phyloP scores from a whole-genome alignment of 306 rosid species.

The Oxytropis ochrocephala region DNA sequence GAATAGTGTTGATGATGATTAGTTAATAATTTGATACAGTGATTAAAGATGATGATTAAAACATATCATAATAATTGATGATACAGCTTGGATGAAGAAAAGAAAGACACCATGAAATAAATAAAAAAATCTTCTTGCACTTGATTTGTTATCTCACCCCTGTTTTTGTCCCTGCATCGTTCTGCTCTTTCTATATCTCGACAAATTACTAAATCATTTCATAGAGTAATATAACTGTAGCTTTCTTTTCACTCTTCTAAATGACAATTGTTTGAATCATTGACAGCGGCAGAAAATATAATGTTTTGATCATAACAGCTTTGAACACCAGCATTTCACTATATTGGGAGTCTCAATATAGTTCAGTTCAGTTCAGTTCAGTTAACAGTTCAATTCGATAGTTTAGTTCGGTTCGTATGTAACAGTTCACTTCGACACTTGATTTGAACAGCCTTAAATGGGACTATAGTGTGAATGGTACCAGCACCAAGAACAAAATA shows the following conservation, averaged over 20 bases:
- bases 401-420: too few species aligned
- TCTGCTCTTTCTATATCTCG: background rate
- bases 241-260: constrained; percentile 3
- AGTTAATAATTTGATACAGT: background rate
- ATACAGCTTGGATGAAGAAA: background rate
- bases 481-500: background rate
- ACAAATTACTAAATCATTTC: background rate
- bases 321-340: too few species aligned
- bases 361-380: too few species aligned
- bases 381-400: too few species aligned
- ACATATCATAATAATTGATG: background rate
- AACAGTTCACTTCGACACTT: too few species aligned
- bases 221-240: background rate
- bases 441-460: too few species aligned
- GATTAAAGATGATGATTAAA: background rate
- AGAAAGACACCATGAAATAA: background rate
- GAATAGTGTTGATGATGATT: background rate
- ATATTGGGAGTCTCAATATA: too few species aligned
- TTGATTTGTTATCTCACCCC: background rate
- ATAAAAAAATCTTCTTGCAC: background rate
- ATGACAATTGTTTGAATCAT: background rate
- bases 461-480: too few species aligned
- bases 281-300: background rate
- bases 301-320: too few species aligned
- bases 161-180: background rate